These are phyloP conservation scores for Monosporascus sp. DNA, from an alignment of 2,329 filamentous ascomycete species.

Conservation along the genomic window DNA sequence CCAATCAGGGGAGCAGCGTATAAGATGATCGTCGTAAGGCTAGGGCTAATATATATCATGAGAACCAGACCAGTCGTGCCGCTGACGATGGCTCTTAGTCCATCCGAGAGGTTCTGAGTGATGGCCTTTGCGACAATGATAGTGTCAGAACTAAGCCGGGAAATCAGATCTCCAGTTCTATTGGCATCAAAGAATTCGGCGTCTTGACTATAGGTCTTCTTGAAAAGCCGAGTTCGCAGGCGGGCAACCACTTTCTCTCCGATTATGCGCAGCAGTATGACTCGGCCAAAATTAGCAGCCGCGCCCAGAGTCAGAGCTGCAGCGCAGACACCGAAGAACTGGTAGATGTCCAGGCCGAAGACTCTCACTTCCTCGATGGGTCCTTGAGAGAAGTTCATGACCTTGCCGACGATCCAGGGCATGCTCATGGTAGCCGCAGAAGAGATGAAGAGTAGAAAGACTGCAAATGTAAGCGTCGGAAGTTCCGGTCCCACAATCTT, in stretches of 20 bases:
- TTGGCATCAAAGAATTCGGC: slow-evolving; percentile 99
- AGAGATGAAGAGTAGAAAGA: slow-evolving; percentile 80
- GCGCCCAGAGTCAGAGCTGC: slow-evolving; percentile 77
- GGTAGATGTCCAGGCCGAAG: slow-evolving; percentile 77
- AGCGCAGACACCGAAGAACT: slow-evolving; percentile 82
- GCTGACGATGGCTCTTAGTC: slow-evolving; percentile 84
- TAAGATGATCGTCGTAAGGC: slow-evolving; percentile 80
- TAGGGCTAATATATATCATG: slow-evolving; percentile 93
- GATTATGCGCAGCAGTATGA: slow-evolving; percentile 87
- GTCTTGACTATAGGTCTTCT: slow-evolving; percentile 91
- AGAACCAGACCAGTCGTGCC: slow-evolving; percentile 83
- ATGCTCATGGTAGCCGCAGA: slow-evolving; percentile 94
- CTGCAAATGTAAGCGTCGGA: slow-evolving; percentile 70
- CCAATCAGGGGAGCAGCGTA: slow-evolving; percentile 89
- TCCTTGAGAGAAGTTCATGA: slow-evolving; percentile 71
- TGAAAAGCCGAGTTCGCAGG: slow-evolving; percentile 82
- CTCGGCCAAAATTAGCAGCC: slow-evolving; percentile 85
- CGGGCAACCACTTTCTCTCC: slow-evolving; percentile 91
- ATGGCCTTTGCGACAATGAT: slow-evolving; percentile 98
- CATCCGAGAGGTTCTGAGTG: slow-evolving; percentile 95
- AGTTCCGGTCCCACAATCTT: slow-evolving; percentile 85
- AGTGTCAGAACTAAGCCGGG: slow-evolving; percentile 89
- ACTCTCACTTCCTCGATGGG: slow-evolving; percentile 61
- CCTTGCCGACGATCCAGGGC: slow-evolving; percentile 92
- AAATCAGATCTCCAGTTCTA: slow-evolving; percentile 91